Conservation (phyloP, 2,329 filamentous ascomycete species). For the Diplodia sapinea region DNA sequence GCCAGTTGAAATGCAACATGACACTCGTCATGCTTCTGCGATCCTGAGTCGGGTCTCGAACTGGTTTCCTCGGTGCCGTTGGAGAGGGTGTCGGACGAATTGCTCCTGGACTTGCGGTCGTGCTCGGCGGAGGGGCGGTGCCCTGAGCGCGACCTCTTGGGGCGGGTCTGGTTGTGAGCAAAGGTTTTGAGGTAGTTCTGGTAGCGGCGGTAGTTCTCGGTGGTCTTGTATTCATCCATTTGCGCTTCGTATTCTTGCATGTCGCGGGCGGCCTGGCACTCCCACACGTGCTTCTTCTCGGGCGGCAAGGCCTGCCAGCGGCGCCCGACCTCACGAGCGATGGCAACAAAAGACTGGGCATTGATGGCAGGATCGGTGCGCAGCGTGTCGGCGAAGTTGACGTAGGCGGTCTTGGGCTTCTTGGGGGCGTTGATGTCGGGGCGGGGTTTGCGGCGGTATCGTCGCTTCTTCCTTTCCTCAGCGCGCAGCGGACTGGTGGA, state of each 20-base stretch:
- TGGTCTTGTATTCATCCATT: conserved; percentile 50
- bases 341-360: conserved; percentile 47
- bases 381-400: conserved; percentile 50
- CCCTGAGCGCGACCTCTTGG: not conserved
- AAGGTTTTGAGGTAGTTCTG: conserved; percentile 47
- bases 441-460: conserved; percentile 47
- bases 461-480: conserved; percentile 43
- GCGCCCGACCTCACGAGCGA: conserved; percentile 47
- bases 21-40: conserved; percentile 41
- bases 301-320: conserved; percentile 46
- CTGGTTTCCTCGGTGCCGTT: not conserved
- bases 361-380: conserved; percentile 45
- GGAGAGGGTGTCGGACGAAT: conserved; percentile 17
- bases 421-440: conserved; percentile 48
- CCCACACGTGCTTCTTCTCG: conserved; percentile 47
- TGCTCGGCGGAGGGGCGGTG: not conserved
- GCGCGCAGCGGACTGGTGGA: conserved; percentile 37
- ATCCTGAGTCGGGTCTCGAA: conserved; percentile 38
- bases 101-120: conserved; percentile 7
- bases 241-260: conserved; percentile 48
- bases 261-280: conserved; percentile 46
- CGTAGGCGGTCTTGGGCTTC: conserved; percentile 51
- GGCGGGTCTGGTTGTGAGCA: conserved; percentile 36
- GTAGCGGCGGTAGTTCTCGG: conserved; percentile 46
- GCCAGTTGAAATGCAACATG: conserved; percentile 46